A percentile compares a stretch with the other conserved stretches of the same genome.
These are phyloP conservation scores for Agaricus subrufescens DNA, from an alignment of 768 basidiomycete species.

Conservation along the genomic window DNA sequence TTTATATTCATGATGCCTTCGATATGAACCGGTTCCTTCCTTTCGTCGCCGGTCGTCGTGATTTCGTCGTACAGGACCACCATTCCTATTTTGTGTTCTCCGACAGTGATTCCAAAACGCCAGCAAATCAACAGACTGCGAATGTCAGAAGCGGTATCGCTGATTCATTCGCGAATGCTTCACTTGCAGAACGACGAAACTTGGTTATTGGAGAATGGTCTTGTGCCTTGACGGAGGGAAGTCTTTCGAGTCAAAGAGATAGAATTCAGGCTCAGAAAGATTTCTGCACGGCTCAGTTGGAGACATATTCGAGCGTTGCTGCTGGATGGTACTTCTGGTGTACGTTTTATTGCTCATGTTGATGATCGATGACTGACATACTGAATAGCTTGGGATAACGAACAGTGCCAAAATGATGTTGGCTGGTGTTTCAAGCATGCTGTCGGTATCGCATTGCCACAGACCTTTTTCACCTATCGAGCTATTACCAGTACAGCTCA, in stretches of 20 bases:
- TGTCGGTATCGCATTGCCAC: constrained; percentile 51
- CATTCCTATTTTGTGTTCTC: constrained; percentile 74
- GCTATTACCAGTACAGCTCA: constrained; percentile 8
- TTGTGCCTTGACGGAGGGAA: constrained; percentile 65
- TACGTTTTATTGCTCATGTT: constrained; percentile 29
- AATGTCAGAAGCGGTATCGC: constrained; percentile 36
- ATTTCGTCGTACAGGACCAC: constrained; percentile 71
- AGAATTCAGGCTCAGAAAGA: constrained; percentile 36
- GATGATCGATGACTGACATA: not conserved
- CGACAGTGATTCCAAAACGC: constrained; percentile 38
- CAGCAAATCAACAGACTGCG: constrained; percentile 55
- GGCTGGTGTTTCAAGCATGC: constrained; percentile 70
- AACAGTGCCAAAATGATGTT: constrained; percentile 50
- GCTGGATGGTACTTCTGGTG: constrained; percentile 74
- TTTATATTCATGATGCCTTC: constrained; percentile 72
- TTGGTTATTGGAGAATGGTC: constrained; percentile 83
- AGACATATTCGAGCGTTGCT: constrained; percentile 47
- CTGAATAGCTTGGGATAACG: constrained; percentile 51
- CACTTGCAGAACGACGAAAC: constrained; percentile 29
- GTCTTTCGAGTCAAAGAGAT: constrained; percentile 44
- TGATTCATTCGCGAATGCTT: constrained; percentile 23
- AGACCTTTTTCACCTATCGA: constrained; percentile 52
- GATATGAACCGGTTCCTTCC: constrained; percentile 45
- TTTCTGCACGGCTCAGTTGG: constrained; percentile 58
- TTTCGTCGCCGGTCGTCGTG: constrained; percentile 43